Evolutionary conservation across 2,329 filamentous ascomycete genomes (phyloP).

Genomic region (Ambrosiella xylebori): DNA sequence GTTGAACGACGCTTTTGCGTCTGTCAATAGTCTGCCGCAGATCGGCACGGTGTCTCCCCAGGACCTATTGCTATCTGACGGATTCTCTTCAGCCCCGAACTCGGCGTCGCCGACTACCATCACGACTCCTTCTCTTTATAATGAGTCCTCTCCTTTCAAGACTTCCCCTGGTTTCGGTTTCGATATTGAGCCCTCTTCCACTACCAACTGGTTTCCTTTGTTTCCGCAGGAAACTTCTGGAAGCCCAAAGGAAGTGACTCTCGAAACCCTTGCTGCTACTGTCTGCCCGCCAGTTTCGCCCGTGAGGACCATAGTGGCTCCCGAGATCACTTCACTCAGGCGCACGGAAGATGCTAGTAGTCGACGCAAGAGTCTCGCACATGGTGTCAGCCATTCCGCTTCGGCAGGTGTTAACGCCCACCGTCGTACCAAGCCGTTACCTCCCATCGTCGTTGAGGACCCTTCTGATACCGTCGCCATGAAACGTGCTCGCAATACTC

Average conservation of each 20-base stretch:
- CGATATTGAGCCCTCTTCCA: slow-evolving; percentile 32
- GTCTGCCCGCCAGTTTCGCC: slow-evolving; percentile 9
- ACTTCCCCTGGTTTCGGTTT: slow-evolving; percentile 61
- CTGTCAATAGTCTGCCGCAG: slow-evolving; percentile 23
- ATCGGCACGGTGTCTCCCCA: slow-evolving; percentile 67
- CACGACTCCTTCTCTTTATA: slow-evolving; percentile 66
- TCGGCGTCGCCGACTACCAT: slow-evolving; percentile 68
- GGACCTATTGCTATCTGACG: slow-evolving; percentile 56
- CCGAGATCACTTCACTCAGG: not conserved
- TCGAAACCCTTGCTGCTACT: not conserved
- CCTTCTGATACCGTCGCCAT: slow-evolving; percentile 57
- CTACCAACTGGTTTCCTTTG: slow-evolving; percentile 53
- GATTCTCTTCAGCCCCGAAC: slow-evolving; percentile 55
- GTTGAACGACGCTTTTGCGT: slow-evolving; percentile 34
- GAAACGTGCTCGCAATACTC: slow-evolving; percentile 86
- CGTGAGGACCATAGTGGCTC: slow-evolving; percentile 2
- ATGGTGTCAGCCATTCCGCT: slow-evolving; percentile 41
- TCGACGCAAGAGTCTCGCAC: slow-evolving; percentile 6
- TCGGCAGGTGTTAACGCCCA: slow-evolving; percentile 54
- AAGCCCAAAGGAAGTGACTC: slow-evolving; percentile 15
- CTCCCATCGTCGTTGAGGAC: slow-evolving; percentile 61
- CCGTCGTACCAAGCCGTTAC: slow-evolving; percentile 64
- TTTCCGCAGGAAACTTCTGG: slow-evolving; percentile 35
- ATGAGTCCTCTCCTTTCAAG: slow-evolving; percentile 59
- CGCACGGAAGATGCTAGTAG: not conserved